Evolutionary conservation across 2,329 filamentous ascomycete species (phyloP), one percentile per base, ranked within the genome.

Genomic region (Trichoderma simmonsii): DNA sequence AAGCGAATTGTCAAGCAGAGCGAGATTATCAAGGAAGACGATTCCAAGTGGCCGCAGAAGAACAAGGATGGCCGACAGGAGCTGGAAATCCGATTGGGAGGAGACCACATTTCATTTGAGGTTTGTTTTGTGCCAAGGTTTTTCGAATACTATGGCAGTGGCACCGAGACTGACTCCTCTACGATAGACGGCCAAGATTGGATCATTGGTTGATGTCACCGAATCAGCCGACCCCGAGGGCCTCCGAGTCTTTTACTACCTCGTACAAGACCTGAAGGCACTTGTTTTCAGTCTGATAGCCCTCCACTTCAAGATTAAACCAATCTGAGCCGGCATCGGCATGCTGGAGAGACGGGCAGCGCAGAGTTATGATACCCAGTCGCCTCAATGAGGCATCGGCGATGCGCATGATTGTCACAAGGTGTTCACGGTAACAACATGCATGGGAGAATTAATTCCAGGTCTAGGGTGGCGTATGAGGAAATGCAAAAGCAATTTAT

Each of bases 41-140:
- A 99, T 81, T 93, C 91, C 30, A 98, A 98, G 81, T 99, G 96
- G 96, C 96, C 96, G 0, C 94, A 97, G 82, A 99, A 98, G 89
- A 99, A 99, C 85, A 98, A 98, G 84, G 96, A 99, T 78, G 96
- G 96, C 43, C 90, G 95, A 75, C 96, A 99, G 81, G 96, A 99
- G 84, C 87, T 99, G 62, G 96, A 99, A 82, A 98, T 99, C 72
- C 89, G 95, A 63, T 81, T 99, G 71, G 96, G 95, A 56, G 96
- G 92, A 78, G 96, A 99, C 75, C 95, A 98, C 81, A 98, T 99
- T 77, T 97, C 94, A 1, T 99, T 99, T 76, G 96, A 99, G 91
- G 95, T 95, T 82, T 74, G 86, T 78, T 72, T 2, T 6, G 1
- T 6, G 18, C 7, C 62, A 3, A 30, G 4, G 15, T 39, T 12